Conservation (phyloP, 2,329 filamentous ascomycete genomes). For the Gnomoniopsis smithogilvyi region DNA sequence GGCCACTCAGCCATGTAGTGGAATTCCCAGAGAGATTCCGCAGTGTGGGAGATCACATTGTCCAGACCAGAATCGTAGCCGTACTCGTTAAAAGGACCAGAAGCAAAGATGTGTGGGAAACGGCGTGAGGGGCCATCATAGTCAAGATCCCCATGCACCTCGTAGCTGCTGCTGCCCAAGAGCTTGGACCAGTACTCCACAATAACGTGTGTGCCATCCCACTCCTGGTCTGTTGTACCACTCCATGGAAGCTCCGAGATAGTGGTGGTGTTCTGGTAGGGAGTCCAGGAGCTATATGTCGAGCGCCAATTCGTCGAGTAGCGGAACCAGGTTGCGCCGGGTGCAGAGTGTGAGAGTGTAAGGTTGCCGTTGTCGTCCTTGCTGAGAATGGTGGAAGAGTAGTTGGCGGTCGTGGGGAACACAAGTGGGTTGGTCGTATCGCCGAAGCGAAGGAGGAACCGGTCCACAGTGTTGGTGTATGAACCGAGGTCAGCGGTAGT, state of each 20-base stretch:
- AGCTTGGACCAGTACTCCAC: constrained; percentile 60
- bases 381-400: constrained; percentile 42
- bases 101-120: constrained; percentile 60
- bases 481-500: constrained; percentile 36
- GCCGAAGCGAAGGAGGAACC: constrained; percentile 56
- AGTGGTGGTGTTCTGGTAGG: constrained; percentile 48
- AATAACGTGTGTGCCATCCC: constrained; percentile 59
- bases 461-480: constrained; percentile 49
- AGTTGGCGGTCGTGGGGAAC: constrained; percentile 53
- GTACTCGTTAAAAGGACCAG: constrained; percentile 59
- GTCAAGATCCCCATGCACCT: constrained; percentile 56
- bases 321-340: constrained; percentile 58
- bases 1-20: constrained; percentile 63
- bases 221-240: constrained; percentile 52
- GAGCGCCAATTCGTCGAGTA: constrained; percentile 61
- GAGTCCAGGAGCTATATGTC: constrained; percentile 54
- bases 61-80: constrained; percentile 57
- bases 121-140: constrained; percentile 37
- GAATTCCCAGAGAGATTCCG: constrained; percentile 51
- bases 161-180: constrained; percentile 56
- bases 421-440: constrained; percentile 55
- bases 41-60: constrained; percentile 45
- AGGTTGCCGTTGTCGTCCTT: constrained; percentile 31
- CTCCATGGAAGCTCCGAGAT: constrained; percentile 51
- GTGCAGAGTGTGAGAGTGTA: constrained; percentile 53